Base-by-base conservation (phyloP, 257 asterid species). In the Pogostemon cablin region DNA sequence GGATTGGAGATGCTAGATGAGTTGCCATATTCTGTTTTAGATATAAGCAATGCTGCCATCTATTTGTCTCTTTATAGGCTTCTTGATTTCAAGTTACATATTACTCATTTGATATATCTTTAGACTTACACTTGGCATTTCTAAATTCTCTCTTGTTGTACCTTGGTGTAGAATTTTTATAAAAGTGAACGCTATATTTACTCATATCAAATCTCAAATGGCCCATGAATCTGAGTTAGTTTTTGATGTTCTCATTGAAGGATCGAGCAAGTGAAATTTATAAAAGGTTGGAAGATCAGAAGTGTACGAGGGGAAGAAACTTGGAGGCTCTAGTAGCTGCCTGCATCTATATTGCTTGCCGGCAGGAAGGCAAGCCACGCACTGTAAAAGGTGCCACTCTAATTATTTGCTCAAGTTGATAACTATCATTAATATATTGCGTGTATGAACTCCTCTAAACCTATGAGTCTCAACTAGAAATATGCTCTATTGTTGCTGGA, bases 251-350 rank as follows among this genome's bases (percentile, higher is more conserved):
- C 25, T 60, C 7, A 17, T 6, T 52, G 59, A 77, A 91, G 97
- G 97, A 91, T 72, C 95, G 91, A 48, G 97, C 95, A 7, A 89
- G 87, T 77, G 97, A 89, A 82, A 89, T 91, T 64, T 91, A 89
- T 76, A 89, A 89, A 75, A 83, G 95, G 81, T 75, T 91, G 73
- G 96, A 91, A 80, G 96, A 88, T 81, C 97, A 88, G 82, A 91
- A 91, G 82, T 88, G 96, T 76, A 89, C 95, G 4, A 83, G 97
- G 82, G 97, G 97, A 77, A 86, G 97, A 80, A 91, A 89, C 78
- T 81, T 89, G 86, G 97, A 89, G 54, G 89, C 95, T 49, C 65
- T 89, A 42, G 97, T 91, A 61, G 97, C 96, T 66, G 97, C 95
- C 50, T 88, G 96, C 81, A 88, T 91, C 77, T 91, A 88, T 72